Percentiles rank a stretch among this genome's conserved stretches.
Conservation (phyloP, 768 basidiomycete species). For the Hemileccinum impolitum region DNA sequence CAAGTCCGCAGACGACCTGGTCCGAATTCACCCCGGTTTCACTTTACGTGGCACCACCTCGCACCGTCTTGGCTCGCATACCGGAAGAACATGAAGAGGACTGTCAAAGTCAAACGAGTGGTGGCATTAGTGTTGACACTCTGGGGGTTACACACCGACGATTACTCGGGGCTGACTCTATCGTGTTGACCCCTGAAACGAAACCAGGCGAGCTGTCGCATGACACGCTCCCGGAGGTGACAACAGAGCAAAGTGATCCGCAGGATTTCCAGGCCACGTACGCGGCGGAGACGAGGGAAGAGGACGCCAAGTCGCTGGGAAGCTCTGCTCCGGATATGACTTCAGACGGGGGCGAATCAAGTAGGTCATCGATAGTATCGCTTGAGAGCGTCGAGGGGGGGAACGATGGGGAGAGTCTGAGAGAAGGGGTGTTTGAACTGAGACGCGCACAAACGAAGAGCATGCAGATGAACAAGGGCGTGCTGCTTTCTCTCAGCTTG, state of each 20-base stretch:
- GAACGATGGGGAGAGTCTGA: slow-evolving; percentile 10
- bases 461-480: slow-evolving; percentile 47
- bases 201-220: background rate
- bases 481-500: slow-evolving; percentile 35
- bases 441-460: slow-evolving; percentile 47
- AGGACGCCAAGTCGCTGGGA: slow-evolving; percentile 19
- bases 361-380: slow-evolving; percentile 21
- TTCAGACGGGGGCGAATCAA: slow-evolving; percentile 19
- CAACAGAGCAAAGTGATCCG: background rate
- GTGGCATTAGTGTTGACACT: slow-evolving; percentile 9
- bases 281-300: slow-evolving; percentile 4
- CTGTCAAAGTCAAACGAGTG: slow-evolving; percentile 18
- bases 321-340: slow-evolving; percentile 26
- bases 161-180: slow-evolving; percentile 10
- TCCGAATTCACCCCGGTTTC: slow-evolving; percentile 25
- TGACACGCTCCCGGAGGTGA: background rate
- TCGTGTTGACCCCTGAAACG: background rate
- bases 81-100: slow-evolving; percentile 30
- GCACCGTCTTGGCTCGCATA: slow-evolving; percentile 23
- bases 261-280: background rate
- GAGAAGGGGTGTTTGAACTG: slow-evolving; percentile 41
- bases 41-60: slow-evolving; percentile 18
- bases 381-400: slow-evolving; percentile 19
- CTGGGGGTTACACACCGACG: slow-evolving; percentile 12
- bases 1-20: slow-evolving; percentile 26